Evolutionary conservation across 176 grass and related monocot genomes (phyloP).

Genomic region (Hsuehochloa calcarea): DNA sequence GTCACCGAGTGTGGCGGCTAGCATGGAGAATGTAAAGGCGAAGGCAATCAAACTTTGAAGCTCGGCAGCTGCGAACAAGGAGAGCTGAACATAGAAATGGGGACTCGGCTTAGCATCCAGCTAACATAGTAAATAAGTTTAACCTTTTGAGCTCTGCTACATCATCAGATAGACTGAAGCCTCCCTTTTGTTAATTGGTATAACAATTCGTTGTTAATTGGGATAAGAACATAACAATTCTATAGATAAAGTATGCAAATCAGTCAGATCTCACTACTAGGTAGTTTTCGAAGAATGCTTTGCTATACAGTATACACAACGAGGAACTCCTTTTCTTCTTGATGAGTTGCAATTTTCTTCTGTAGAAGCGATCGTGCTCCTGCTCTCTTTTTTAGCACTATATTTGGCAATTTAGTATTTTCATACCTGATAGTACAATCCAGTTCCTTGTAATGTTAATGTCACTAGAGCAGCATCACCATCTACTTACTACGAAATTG

Average conservation of each 20-base stretch:
- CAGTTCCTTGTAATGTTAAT: too few species aligned
- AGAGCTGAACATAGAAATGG: slow-evolving; percentile 19
- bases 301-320: slow-evolving; percentile 9
- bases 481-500: too few species aligned
- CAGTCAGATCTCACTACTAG: not conserved
- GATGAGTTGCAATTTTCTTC: not conserved
- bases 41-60: slow-evolving; percentile 53
- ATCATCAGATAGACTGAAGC: not conserved
- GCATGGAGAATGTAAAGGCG: slow-evolving; percentile 39
- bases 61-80: not conserved
- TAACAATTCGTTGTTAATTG: not conserved
- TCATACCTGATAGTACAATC: not conserved
- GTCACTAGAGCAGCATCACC: too few species aligned
- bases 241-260: slow-evolving; percentile 9
- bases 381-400: not conserved
- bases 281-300: not conserved
- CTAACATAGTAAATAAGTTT: slow-evolving; percentile 42
- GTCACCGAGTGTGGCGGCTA: slow-evolving; percentile 15
- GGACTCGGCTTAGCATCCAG: not conserved
- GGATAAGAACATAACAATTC: not conserved
- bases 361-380: not conserved
- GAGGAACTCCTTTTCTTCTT: not conserved
- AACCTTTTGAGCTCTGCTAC: not conserved
- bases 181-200: not conserved
- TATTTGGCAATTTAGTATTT: not conserved